Evolutionary conservation across 2,329 filamentous ascomycete species (phyloP), one percentile per base, ranked within the genome.

Genomic region (Didymella pomorum): DNA sequence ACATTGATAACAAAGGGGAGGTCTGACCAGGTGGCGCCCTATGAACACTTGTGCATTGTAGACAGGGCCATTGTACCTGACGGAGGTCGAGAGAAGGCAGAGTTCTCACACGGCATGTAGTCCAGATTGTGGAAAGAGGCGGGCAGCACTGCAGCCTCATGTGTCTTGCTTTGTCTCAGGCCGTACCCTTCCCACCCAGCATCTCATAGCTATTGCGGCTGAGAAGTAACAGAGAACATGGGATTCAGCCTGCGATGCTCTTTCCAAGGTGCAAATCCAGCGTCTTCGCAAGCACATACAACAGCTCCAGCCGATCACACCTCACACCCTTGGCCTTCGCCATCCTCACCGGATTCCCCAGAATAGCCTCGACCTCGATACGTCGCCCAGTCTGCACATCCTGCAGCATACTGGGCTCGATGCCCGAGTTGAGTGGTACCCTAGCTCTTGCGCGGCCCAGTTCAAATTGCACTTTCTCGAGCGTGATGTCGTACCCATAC

Each of bases 321-420:
- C 65, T 45, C 2, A 84, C 74, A 0, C 73, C 77, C 50, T 78
- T 73, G 37, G 71, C 68, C 62, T 73, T 72, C 1, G 76, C 82
- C 57, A 81, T 65, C 43, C 76, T 71, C 5, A 83, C 71, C 0
- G 76, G 68, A 61, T 82, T 82, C 1, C 82, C 82, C 8, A 83
- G 60, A 50, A 84, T 83, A 0, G 81, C 81, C 58, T 84, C 82
- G 3, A 83, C 78, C 63, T 84, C 82, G 70, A 82, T 80, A 7
- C 72, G 68, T 23, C 80, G 71, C 1, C 73, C 74, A 18, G 69
- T 62, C 31, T 74, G 71, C 11, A 80, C 79, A 70, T 84, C 82
- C 16, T 80, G 78, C 49, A 83, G 63, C 82, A 84, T 84, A 62
- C 80, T 82, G 10, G 80, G 79, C 71, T 82, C 79, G 4, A 80